Conservation (phyloP, 2,329 filamentous ascomycete species). For the Xylariaceae sp. region DNA sequence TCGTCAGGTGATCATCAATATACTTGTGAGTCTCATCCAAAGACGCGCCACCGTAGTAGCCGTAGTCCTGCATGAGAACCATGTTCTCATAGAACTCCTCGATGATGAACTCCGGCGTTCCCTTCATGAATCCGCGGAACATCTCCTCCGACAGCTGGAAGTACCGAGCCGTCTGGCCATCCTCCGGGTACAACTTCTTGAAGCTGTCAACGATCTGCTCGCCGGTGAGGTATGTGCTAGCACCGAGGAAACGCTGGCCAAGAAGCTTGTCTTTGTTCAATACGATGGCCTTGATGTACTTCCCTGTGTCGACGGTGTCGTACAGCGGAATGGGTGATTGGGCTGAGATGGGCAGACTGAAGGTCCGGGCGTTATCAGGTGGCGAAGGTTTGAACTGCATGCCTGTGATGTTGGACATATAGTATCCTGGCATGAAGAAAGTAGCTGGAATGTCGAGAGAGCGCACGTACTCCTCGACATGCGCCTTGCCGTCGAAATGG, state of each 20-base stretch:
- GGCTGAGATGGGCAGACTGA: slow-evolving; percentile 27
- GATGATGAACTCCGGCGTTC: slow-evolving; percentile 34
- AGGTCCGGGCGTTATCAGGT: slow-evolving; percentile 29
- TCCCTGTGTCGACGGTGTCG: slow-evolving; percentile 33
- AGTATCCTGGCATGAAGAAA: slow-evolving; percentile 49
- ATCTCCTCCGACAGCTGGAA: slow-evolving; percentile 33
- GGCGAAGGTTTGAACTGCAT: slow-evolving; percentile 22
- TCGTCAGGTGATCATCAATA: slow-evolving; percentile 35
- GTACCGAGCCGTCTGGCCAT: slow-evolving; percentile 33
- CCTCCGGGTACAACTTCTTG: slow-evolving; percentile 32
- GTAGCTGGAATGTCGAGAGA: slow-evolving; percentile 40
- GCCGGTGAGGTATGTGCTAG: slow-evolving; percentile 37
- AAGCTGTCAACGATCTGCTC: slow-evolving; percentile 36
- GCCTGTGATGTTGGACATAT: slow-evolving; percentile 46
- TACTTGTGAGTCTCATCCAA: slow-evolving; percentile 34
- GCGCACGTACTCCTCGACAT: slow-evolving; percentile 51
- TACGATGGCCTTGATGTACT: slow-evolving; percentile 34
- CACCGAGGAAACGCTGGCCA: slow-evolving; percentile 38
- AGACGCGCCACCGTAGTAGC: slow-evolving; percentile 45
- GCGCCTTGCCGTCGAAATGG: slow-evolving; percentile 56
- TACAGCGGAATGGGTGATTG: slow-evolving; percentile 31
- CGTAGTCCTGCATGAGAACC: slow-evolving; percentile 44
- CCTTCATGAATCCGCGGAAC: slow-evolving; percentile 36
- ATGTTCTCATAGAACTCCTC: slow-evolving; percentile 52
- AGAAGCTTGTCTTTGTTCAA: slow-evolving; percentile 32